Evolutionary conservation across 2,329 filamentous ascomycete species (phyloP), one percentile per base, ranked within the genome.

Genomic region (Venturia nashicola): DNA sequence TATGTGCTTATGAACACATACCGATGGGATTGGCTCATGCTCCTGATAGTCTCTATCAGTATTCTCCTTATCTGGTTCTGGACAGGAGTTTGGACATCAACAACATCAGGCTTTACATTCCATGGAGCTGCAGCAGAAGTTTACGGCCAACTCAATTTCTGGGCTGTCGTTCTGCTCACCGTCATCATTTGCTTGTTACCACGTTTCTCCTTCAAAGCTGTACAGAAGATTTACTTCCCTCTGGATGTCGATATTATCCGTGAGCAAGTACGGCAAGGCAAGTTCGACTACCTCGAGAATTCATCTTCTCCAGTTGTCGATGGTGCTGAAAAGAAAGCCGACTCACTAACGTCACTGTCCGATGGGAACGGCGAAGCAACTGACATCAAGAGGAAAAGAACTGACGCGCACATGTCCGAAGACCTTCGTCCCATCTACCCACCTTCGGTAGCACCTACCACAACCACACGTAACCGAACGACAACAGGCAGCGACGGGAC

Each of bases 1-100:
- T 99, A 97, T 78, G 90, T 99, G 69, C 80, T 99, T 68, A 86
- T 97, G 78, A 99, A 99, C 76, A 95, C 90, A 0, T 97, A 96
- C 75, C 86, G 93, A 66, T 99, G 94, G 94, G 94, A 99, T 74
- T 99, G 93, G 93, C 80, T 99, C 70, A 95, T 95, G 77, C 76
- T 92, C 27, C 79, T 96, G 65, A 87, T 97, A 67, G 88, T 95
- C 61, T 76, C 77, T 32, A 83, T 97, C 74, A 96, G 91, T 76
- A 88, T 89, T 67, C 74, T 97, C 39, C 84, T 97, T 70, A 85
- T 97, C 71, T 99, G 91, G 80, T 88, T 96, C 78, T 97, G 94
- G 91, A 97, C 94, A 6, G 94, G 91, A 39, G 82, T 96, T 44
- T 99, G 95, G 77, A 86, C 86, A 0, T 80, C 82, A 2, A 84